Evolutionary conservation across 306 rosid species (phyloP), one percentile per base, ranked within the genome.

Genomic region (Fragaria vesca): DNA sequence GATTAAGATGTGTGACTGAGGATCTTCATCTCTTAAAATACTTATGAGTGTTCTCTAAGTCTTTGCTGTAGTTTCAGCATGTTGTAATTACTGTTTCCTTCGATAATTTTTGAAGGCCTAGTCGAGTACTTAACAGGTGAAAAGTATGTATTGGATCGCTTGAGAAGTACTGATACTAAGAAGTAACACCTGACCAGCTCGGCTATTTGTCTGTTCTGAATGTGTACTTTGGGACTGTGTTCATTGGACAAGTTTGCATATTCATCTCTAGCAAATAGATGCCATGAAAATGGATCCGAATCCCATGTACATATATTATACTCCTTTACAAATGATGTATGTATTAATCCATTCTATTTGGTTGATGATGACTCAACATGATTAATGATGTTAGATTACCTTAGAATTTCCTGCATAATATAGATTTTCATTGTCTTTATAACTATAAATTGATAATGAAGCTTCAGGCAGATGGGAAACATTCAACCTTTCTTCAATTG

Each of bases 91-190:
- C 12, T 70, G 36, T 17, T 62, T 83, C 8, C 24, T 65, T 12
- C 0, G 9, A 12, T 26, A 68, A 6, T 68, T 70, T 73, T 75
- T 69, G 69, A 83, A 94, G 98, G 96, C 69, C 87, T 94, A 86
- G 96, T 92, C 12, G 85, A 66, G 88, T 73, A 80, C 76, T 89
- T 94, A 78, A 88, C 90, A 3, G 94, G 94, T 0, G 92, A 89
- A 84, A 85, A 85, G 69, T 72, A 89, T 57, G 89, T 90, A 12
- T 86, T 94, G 82, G 74, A 87, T 71, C 86, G 88, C 77, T 86
- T 94, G 84, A 81, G 88, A 82, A 86, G 84, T 68, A 48, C 12
- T n/a, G 81, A 50, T 72, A 38, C 65, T 52, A 68, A 79, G 81
- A 65, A 76, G 82, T 74, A 83, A 76, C 18, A 18, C 66, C 38